These are phyloP conservation scores for Hyphopichia khmerensis DNA, from an alignment of 1,139 yeast genomes.

Conservation along the genomic window DNA sequence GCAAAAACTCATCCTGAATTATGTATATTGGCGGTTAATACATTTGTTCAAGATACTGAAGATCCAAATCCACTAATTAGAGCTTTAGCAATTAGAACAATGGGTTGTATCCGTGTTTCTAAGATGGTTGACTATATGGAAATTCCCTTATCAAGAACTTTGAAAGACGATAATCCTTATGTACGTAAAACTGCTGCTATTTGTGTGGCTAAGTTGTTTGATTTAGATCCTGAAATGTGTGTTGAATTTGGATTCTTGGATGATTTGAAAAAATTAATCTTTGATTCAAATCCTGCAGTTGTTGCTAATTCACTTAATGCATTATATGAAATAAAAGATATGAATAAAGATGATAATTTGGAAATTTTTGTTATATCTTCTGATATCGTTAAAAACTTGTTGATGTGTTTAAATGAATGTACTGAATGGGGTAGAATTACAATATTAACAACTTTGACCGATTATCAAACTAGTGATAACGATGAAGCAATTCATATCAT, in stretches of 20 bases:
- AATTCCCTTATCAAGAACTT: slow-evolving; percentile 79
- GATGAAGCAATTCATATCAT: slow-evolving; percentile 82
- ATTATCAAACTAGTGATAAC: slow-evolving; percentile 54
- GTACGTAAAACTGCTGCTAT: slow-evolving; percentile 97
- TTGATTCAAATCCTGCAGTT: slow-evolving; percentile 94
- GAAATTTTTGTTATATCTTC: slow-evolving; percentile 39
- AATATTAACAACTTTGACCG: slow-evolving; percentile 77
- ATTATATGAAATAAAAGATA: slow-evolving; percentile 74
- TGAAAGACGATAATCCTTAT: slow-evolving; percentile 92
- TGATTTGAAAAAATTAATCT: slow-evolving; percentile 64
- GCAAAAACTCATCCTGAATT: slow-evolving; percentile 96
- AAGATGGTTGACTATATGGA: slow-evolving; percentile 95
- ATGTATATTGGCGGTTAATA: slow-evolving; percentile 93
- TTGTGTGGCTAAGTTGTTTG: slow-evolving; percentile 94
- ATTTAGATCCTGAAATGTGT: slow-evolving; percentile 77
- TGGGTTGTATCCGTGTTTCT: slow-evolving; percentile 97
- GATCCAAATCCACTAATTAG: slow-evolving; percentile 96
- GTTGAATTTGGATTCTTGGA: slow-evolving; percentile 84
- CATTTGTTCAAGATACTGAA: slow-evolving; percentile 94
- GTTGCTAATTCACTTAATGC: slow-evolving; percentile 92
- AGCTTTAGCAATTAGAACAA: slow-evolving; percentile 94
- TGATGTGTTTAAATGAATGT: slow-evolving; percentile 89
- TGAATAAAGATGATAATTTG: slow-evolving; percentile 51
- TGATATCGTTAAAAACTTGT: slow-evolving; percentile 58
- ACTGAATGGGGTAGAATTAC: slow-evolving; percentile 99